Conservation (phyloP, 306 rosid species). For the Cercis canadensis region DNA sequence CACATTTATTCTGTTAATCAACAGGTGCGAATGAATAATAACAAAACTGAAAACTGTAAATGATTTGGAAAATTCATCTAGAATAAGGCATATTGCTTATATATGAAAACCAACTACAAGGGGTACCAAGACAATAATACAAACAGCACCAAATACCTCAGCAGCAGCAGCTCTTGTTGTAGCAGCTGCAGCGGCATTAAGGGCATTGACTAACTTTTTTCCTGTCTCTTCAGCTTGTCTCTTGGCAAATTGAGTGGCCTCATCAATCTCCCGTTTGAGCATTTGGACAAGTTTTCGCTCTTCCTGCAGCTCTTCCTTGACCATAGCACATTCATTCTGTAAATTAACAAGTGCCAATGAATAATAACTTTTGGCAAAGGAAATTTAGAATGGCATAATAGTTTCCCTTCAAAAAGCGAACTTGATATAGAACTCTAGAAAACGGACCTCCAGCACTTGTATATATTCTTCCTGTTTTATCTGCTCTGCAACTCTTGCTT, state of each 20-base stretch:
- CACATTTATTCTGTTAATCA: neutral
- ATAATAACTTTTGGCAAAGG: no score
- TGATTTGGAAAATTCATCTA: no score
- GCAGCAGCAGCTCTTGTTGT: no score
- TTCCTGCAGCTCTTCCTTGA: constrained; percentile 34
- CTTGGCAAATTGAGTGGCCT: constrained; percentile 20
- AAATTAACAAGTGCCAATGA: neutral
- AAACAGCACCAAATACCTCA: neutral
- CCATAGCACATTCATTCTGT: constrained; percentile 35
- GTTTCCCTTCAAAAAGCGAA: neutral
- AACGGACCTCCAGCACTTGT: constrained; percentile 29
- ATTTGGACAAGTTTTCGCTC: constrained; percentile 19
- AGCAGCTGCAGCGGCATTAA: neutral
- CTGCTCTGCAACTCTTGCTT: constrained; percentile 32
- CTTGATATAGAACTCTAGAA: neutral
- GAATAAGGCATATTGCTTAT: no score
- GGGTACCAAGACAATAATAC: no score
- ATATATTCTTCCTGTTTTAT: constrained; percentile 40
- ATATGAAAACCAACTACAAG: no score
- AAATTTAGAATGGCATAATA: neutral
- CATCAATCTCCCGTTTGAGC: constrained; percentile 19
- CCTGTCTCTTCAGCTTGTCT: constrained; percentile 8
- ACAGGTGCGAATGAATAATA: no score
- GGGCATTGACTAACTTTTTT: neutral
- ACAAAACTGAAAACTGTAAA: no score